Evolutionary conservation across 345 rosid genomes (phyloP).

Genomic region (Aquilaria yunnanensis): DNA sequence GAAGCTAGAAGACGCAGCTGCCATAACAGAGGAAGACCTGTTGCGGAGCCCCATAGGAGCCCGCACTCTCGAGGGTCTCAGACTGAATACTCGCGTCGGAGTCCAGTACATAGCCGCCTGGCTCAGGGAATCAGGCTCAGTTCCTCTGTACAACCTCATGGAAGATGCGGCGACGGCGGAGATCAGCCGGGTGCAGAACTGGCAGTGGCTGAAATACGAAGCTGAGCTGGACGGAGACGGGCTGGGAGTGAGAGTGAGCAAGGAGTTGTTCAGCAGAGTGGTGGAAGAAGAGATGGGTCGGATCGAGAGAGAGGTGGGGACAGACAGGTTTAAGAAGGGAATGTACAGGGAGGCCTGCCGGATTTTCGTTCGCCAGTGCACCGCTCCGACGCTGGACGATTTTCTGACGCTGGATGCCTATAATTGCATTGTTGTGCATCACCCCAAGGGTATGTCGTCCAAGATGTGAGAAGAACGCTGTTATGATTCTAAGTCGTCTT

Average conservation of each 20-base stretch:
- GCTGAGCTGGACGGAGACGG: constrained; percentile 81
- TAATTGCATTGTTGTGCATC: constrained; percentile 51
- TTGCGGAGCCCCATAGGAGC: constrained; percentile 78
- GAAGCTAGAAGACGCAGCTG: constrained; percentile 61
- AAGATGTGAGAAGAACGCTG: too few species aligned
- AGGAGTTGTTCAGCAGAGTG: constrained; percentile 66
- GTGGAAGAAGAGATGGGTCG: constrained; percentile 85
- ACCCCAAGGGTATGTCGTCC: constrained; percentile 40
- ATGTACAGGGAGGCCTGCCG: constrained; percentile 71
- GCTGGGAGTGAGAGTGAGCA: constrained; percentile 55
- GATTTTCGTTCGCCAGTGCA: constrained; percentile 75
- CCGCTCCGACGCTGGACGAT: constrained; percentile 52
- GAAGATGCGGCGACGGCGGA: constrained; percentile 97
- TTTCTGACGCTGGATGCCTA: constrained; percentile 81
- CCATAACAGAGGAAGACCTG: constrained; percentile 70
- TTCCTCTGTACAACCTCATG: constrained; percentile 91
- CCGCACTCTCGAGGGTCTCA: constrained; percentile 75
- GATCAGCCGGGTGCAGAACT: constrained; percentile 90
- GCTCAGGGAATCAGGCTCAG: constrained; percentile 87
- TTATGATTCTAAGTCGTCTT: too few species aligned
- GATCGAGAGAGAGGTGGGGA: constrained; percentile 84
- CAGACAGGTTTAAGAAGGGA: constrained; percentile 64
- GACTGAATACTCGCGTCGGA: constrained; percentile 77
- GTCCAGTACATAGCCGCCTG: constrained; percentile 89
- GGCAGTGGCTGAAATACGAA: constrained; percentile 90